A percentile compares a stretch with the other conserved stretches of the same genome.
phyloP scores from a whole-genome alignment of 257 asterid genomes.

The Ophiorrhiza pumila region DNA sequence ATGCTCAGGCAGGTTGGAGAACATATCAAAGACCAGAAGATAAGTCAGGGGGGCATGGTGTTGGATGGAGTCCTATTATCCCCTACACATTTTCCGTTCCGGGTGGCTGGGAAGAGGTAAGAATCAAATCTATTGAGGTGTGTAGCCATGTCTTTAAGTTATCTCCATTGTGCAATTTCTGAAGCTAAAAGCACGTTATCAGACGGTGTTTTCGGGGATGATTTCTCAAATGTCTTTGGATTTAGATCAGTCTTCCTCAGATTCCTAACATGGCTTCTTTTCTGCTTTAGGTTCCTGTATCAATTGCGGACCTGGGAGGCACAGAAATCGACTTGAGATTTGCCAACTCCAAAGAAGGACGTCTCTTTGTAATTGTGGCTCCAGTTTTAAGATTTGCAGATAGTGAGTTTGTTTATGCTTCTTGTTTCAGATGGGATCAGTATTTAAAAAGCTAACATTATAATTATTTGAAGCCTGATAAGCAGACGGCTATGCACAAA shows the following conservation, averaged over 20 bases:
- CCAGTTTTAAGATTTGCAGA: slow-evolving; percentile 88
- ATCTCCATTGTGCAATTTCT: background rate
- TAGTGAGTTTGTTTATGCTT: slow-evolving; percentile 33
- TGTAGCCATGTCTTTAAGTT: background rate
- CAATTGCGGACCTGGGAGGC: slow-evolving; percentile 96
- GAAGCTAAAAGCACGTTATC: background rate
- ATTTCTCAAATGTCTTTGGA: background rate
- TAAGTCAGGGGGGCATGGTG: slow-evolving; percentile 95
- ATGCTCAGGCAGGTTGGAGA: slow-evolving; percentile 99
- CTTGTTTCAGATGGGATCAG: slow-evolving; percentile 1
- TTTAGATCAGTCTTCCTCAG: slow-evolving; percentile 5
- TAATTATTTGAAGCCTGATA: background rate
- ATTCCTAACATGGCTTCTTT: background rate
- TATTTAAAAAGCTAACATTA: background rate
- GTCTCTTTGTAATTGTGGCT: slow-evolving; percentile 74
- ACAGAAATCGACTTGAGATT: slow-evolving; percentile 95
- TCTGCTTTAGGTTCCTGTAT: slow-evolving; percentile 77
- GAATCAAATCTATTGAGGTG: background rate
- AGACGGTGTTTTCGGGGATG: background rate
- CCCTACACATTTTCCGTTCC: slow-evolving; percentile 86
- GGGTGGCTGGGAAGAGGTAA: slow-evolving; percentile 79
- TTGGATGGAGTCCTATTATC: slow-evolving; percentile 97
- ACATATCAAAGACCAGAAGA: slow-evolving; percentile 91
- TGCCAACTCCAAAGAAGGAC: slow-evolving; percentile 77
- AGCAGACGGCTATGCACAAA: background rate